Base-by-base conservation (phyloP, 768 basidiomycete genomes). In the Suillus discolor region DNA sequence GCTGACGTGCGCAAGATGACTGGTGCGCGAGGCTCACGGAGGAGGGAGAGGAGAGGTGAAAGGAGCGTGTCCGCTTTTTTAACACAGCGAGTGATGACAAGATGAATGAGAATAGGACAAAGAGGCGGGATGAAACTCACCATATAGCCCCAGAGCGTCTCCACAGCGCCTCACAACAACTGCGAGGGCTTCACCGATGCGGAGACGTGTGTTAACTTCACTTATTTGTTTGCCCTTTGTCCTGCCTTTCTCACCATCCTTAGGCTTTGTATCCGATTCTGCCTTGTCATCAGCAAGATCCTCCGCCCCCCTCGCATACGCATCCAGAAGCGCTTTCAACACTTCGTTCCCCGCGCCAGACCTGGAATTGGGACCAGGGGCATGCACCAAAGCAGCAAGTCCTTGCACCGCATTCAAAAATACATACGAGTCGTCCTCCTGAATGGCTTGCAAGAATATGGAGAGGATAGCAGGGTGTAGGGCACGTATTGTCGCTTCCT, bases 341-440 rank as follows among this genome's bases (percentile, higher is more conserved):
- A 96, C 89, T 13, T 93, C 89, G 68, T 84, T 85, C 28, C 75
- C 76, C 1, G 18, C 1, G 3, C 28, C 41, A 42, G 11, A 31
- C 42, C 23, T 31, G 9, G 57, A 59, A 25, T 12, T 39, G 39
- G 38, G 38, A 12, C 23, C 93, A 66, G 89, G 87, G 2, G 81
- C 82, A 70, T 95, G 89, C 0, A 91, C 94, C 85, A 98, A 89
- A 5, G 85, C 87, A n/a, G 90, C 86, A 1, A 99, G 82, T 0
- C 96, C 96, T 71, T 96, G 93, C 16, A 97, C 90, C 1, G 92
- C 95, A 72, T 95, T 95, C 62, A 98, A 80, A 73, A 94, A 98
- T 63, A 98, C 88, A 75, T 95, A 98, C n/a, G 93, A 94, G 72
- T 99, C 97, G 45, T 96, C 92, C 67, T 97, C 95, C 72, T 94